Evolutionary conservation across 164 flowering plant genomes (phyloP).

Genomic region (Hamamelis virginiana): DNA sequence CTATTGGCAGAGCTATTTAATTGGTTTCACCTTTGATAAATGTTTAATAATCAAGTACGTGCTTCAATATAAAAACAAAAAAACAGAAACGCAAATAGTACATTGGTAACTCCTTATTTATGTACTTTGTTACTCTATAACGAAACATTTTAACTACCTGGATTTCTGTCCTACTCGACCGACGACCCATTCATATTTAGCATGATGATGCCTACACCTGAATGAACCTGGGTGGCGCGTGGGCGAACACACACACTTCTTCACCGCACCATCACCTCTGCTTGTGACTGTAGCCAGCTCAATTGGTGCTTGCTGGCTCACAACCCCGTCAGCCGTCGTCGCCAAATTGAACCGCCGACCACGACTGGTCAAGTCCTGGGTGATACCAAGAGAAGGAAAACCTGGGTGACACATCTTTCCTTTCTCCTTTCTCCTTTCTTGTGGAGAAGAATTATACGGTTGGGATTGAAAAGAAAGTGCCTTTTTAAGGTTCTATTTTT

Average conservation of each 20-base stretch:
- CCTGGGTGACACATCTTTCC: constrained; percentile 13
- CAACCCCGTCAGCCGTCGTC: not conserved
- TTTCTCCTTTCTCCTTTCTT: not conserved
- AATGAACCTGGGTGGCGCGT: constrained; percentile 37
- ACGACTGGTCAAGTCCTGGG: not conserved
- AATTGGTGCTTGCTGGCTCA: not conserved
- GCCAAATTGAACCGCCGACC: constrained; percentile 2
- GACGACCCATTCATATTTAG: constrained; percentile 25
- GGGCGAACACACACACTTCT: constrained; percentile 32
- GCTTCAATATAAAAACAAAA: too few relatives aligned
- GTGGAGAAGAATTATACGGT: not conserved
- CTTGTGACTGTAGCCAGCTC: not conserved
- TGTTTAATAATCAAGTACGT: too few relatives aligned
- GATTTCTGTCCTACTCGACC: constrained; percentile 4
- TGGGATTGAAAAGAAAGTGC: not conserved
- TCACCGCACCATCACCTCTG: constrained; percentile 8
- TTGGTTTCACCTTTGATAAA: too few relatives aligned
- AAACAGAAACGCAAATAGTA: too few relatives aligned
- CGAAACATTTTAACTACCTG: not conserved
- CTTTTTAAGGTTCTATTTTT: too few relatives aligned
- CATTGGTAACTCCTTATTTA: not conserved
- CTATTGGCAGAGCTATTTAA: too few relatives aligned
- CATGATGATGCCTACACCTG: constrained; percentile 36
- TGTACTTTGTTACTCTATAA: not conserved
- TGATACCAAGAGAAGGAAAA: not conserved